Evolutionary conservation across 768 basidiomycete genomes (phyloP).

Genomic region (Mycena chlorophos): DNA sequence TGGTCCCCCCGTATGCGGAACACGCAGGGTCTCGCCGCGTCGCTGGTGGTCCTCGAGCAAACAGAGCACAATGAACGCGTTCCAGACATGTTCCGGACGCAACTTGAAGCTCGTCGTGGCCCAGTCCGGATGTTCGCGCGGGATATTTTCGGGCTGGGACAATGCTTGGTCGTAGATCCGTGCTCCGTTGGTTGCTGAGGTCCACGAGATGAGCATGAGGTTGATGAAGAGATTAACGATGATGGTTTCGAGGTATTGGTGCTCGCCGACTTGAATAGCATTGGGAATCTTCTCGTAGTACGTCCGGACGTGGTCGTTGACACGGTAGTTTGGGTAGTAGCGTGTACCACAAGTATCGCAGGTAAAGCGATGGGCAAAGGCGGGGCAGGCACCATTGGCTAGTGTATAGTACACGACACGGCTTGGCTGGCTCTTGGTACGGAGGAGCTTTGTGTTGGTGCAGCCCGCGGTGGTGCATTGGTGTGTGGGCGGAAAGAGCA

Average conservation of each 20-base stretch:
- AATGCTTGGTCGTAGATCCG: conserved; percentile 23
- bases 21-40: conserved; percentile 10
- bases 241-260: conserved; percentile 27
- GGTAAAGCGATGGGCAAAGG: neutral
- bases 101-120: conserved; percentile 18
- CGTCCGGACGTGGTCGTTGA: conserved; percentile 16
- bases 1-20: conserved; percentile 28
- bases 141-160: conserved; percentile 1
- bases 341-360: conserved; percentile 12
- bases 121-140: conserved; percentile 12
- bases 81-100: conserved; percentile 24
- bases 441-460: neutral
- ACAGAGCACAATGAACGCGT: conserved; percentile 23
- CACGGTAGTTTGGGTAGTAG: conserved; percentile 31
- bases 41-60: conserved; percentile 25
- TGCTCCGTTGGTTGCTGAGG: conserved; percentile 24
- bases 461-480: neutral
- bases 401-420: neutral
- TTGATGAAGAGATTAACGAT: conserved; percentile 25
- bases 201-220: conserved; percentile 28
- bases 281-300: conserved; percentile 28
- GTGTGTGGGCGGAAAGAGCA: neutral
- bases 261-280: conserved; percentile 28
- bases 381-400: neutral
- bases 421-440: neutral